A percentile compares a stretch with the other conserved stretches of the same genome.
Conservation (phyloP, 1,284 basidiomycete species). For the Crucibulum parvulum region DNA sequence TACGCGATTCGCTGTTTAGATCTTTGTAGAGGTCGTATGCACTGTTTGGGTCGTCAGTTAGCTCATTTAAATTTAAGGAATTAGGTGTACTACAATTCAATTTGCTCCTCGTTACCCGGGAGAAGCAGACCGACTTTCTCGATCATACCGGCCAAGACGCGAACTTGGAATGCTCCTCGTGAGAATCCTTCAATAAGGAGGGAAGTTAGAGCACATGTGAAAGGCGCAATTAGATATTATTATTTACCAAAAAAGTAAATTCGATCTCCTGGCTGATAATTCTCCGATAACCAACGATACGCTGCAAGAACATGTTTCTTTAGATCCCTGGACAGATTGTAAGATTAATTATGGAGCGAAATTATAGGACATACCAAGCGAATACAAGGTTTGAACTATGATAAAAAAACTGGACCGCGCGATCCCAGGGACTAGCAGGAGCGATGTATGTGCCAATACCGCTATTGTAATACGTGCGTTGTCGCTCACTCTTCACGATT, state of each 20-base stretch:
- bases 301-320: conserved; percentile 36
- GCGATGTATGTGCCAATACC: conserved; percentile 42
- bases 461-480: conserved; percentile 39
- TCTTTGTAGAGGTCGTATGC: conserved; percentile 44
- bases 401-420: too few relatives aligned
- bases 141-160: conserved; percentile 49
- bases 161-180: conserved; percentile 52
- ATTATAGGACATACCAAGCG: too few relatives aligned
- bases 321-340: conserved; percentile 39
- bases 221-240: too few relatives aligned
- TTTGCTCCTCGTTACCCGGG: conserved; percentile 40
- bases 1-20: conserved; percentile 5
- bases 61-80: too few relatives aligned
- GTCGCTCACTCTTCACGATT: conserved; percentile 8
- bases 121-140: conserved; percentile 41
- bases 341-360: background rate
- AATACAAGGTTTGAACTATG: too few relatives aligned
- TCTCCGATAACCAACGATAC: conserved; percentile 47
- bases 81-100: conserved; percentile 35
- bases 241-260: conserved; percentile 50
- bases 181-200: conserved; percentile 58
- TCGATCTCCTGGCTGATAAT: conserved; percentile 42
- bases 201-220: too few relatives aligned
- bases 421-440: conserved; percentile 33
- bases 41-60: conserved; percentile 18